These are phyloP conservation scores for Thraustochytrium striatum DNA, from an alignment of 352 stramenopile genomes.

Conservation along the genomic window DNA sequence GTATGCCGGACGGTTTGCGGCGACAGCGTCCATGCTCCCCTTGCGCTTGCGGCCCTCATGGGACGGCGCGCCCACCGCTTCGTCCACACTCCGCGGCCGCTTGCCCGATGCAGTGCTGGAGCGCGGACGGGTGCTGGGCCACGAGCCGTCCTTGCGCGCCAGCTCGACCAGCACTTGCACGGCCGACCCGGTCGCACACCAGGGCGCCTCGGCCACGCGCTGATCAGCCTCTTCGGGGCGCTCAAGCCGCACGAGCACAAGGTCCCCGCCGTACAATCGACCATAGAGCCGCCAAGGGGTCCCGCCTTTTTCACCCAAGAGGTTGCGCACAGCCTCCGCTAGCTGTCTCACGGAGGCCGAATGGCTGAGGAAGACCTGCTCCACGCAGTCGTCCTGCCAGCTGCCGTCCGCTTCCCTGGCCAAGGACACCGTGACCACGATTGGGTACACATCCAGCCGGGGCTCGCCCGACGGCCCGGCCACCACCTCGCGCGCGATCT, in stretches of 20 bases:
- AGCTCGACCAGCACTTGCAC: slow-evolving; percentile 2
- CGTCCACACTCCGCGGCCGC: not conserved
- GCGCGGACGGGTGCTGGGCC: not conserved
- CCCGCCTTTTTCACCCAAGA: not conserved
- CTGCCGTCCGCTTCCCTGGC: not conserved
- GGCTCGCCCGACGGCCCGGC: not conserved
- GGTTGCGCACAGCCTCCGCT: not conserved
- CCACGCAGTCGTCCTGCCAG: not conserved
- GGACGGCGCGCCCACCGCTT: not conserved
- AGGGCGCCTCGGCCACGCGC: not conserved
- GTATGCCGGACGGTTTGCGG: no score
- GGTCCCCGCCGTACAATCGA: not conserved
- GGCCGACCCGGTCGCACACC: not conserved
- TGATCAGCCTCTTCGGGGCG: not conserved
- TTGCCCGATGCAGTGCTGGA: not conserved
- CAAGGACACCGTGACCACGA: not conserved
- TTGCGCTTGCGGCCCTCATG: not conserved
- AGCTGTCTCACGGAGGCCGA: not conserved
- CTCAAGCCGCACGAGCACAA: not conserved
- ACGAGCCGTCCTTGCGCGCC: not conserved
- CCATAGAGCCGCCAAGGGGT: not conserved
- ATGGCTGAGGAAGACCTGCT: not conserved
- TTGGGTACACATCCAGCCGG: slow-evolving; percentile 7
- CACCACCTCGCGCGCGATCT: not conserved
- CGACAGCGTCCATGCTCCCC: not conserved